Evolutionary conservation across 2,329 filamentous ascomycete species (phyloP), one percentile per base, ranked within the genome.

Genomic region (Ophiostoma sp.): DNA sequence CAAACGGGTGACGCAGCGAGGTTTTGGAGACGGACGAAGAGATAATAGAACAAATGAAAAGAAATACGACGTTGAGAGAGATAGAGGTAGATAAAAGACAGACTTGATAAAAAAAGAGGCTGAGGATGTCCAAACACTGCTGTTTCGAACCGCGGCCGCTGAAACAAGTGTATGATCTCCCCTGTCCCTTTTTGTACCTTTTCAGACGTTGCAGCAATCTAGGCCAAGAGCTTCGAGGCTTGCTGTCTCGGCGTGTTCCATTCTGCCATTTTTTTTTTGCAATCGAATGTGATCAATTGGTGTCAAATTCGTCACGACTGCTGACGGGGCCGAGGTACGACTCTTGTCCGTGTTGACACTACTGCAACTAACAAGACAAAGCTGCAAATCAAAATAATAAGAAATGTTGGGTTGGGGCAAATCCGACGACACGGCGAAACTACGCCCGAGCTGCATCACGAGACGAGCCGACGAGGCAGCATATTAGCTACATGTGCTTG

Each of bases 141-240:
- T 42, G 70, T 72, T 72, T 72, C 70, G 70, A 72, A 72, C 39
- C 4, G 45, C 33, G 45, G 31, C 31, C 59, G 59, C 70, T 72
- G 70, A 72, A 72, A 72, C 70, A 66, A 28, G 22, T 42, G 70
- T 71, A 45, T 66, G 70, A 66, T 72, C 45, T 66, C 59, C 69
- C 59, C 70, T 39, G 39, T 50, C 15, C 31, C 8, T n/a, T 9
- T 64, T 63, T 50, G 22, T 71, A 12, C 55, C 33, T 63, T 39
- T 25, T 31, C n/a, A 17, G 7, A 22, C n/a, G 19, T 12, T 7
- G 36, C 7, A 17, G 12, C 33, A 11, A 39, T 0, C n/a, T 12
- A 39, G 6, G 36, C 61, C 61, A 64, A 42, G 33, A 42, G 61
- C 36, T 22, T 45, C 12, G n/a, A 59, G 25, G 11, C 28, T 22